phyloP scores from a whole-genome alignment of 257 asterid genomes.

The Solanum etuberosum region DNA sequence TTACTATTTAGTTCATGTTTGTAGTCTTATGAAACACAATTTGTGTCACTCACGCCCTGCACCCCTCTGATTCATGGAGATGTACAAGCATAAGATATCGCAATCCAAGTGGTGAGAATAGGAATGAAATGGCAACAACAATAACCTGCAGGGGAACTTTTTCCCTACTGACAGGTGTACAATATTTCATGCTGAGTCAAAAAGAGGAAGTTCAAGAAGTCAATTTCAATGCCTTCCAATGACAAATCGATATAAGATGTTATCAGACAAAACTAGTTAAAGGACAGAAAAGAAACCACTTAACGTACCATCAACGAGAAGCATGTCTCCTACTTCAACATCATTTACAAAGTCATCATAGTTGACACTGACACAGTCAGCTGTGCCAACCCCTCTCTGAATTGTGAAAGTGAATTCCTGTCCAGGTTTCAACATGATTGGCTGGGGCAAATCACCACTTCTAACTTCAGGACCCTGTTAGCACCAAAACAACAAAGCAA shows the following conservation, averaged over 20 bases:
- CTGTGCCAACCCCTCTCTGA: slow-evolving; percentile 88
- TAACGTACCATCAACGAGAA: slow-evolving; percentile 85
- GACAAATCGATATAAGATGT: background rate
- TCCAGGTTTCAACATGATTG: slow-evolving; percentile 58
- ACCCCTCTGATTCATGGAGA: background rate
- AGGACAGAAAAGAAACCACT: background rate
- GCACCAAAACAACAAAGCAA: slow-evolving; percentile 4
- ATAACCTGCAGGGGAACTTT: background rate
- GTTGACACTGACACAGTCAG: slow-evolving; percentile 90
- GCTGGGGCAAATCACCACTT: slow-evolving; percentile 98
- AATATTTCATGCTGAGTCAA: background rate
- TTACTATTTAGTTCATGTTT: background rate
- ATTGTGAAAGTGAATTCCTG: slow-evolving; percentile 97
- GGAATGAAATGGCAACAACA: background rate
- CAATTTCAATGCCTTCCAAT: background rate
- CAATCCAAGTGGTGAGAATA: background rate
- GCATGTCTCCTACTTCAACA: slow-evolving; percentile 91
- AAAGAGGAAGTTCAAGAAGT: background rate
- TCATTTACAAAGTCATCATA: slow-evolving; percentile 98
- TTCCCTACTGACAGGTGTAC: background rate
- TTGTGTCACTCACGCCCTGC: background rate
- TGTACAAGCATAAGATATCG: background rate
- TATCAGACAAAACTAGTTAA: background rate
- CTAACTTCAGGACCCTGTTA: slow-evolving; percentile 99
- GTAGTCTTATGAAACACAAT: background rate